Percentiles rank a stretch among this genome's conserved stretches.
Conservation (phyloP, 495 filamentous ascomycete genomes). For the Parathielavia hyrcaniae region DNA sequence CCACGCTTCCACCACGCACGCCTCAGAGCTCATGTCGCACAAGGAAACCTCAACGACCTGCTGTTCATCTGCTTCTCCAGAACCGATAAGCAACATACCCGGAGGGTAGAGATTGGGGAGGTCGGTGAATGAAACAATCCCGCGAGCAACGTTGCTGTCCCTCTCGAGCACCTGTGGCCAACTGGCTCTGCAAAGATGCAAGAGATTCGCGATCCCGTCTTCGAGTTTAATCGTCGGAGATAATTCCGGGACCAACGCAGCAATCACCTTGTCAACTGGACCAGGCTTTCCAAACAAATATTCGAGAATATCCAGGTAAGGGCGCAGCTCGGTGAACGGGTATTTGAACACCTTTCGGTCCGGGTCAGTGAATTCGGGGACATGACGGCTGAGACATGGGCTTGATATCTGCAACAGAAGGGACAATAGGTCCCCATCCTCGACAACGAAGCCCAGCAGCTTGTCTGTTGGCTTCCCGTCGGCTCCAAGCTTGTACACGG, state of each 20-base stretch:
- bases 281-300: neutral
- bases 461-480: neutral
- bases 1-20: constrained; percentile 1
- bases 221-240: neutral
- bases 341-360: neutral
- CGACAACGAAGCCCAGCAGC: neutral
- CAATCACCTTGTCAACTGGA: neutral
- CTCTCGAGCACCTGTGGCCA: neutral
- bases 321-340: neutral
- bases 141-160: neutral
- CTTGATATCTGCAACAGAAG: neutral
- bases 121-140: neutral
- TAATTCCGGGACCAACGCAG: neutral
- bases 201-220: neutral
- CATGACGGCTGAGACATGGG: neutral
- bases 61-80: neutral
- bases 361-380: neutral
- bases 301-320: neutral
- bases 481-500: neutral
- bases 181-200: neutral
- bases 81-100: neutral
- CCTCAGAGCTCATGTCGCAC: neutral
- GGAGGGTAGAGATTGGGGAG: neutral
- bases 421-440: neutral
- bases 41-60: constrained; percentile 7